Conservation (phyloP, 2,329 filamentous ascomycete species). For the Scedosporium apiospermum region DNA sequence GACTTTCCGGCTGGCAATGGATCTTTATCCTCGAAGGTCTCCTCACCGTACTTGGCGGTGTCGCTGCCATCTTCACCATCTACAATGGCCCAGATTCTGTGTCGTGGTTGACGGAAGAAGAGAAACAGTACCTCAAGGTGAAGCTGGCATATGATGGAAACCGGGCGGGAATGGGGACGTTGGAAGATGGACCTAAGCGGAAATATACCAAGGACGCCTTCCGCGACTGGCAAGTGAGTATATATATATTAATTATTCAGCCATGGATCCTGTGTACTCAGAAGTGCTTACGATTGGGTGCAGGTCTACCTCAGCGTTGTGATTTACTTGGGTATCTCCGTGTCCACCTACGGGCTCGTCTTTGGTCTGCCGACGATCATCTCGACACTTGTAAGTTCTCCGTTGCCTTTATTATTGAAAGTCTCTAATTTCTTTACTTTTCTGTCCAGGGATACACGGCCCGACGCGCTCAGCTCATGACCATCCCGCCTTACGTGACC, state of each 20-base stretch:
- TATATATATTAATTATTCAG: background rate
- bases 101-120: slow-evolving; percentile 53
- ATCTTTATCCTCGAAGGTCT: slow-evolving; percentile 64
- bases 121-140: slow-evolving; percentile 32
- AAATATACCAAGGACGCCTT: slow-evolving; percentile 8
- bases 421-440: background rate
- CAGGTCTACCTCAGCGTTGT: slow-evolving; percentile 9
- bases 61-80: slow-evolving; percentile 53
- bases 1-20: slow-evolving; percentile 53
- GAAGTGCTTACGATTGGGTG: slow-evolving; percentile 36
- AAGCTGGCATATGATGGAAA: slow-evolving; percentile 11
- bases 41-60: slow-evolving; percentile 39
- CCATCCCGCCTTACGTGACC: slow-evolving; percentile 2
- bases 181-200: slow-evolving; percentile 5
- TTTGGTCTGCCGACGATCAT: slow-evolving; percentile 9
- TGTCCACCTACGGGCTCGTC: slow-evolving; percentile 8
- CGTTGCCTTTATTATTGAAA: too few species aligned
- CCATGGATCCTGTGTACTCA: slow-evolving; percentile 59
- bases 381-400: slow-evolving; percentile 5
- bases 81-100: slow-evolving; percentile 62
- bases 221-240: slow-evolving; percentile 7
- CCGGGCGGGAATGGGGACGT: slow-evolving; percentile 3
- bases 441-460: slow-evolving; percentile 23
- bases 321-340: slow-evolving; percentile 7
- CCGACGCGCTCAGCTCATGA: slow-evolving; percentile 1